Conservation (phyloP, 768 basidiomycete species). For the Lyophyllum shimeji region DNA sequence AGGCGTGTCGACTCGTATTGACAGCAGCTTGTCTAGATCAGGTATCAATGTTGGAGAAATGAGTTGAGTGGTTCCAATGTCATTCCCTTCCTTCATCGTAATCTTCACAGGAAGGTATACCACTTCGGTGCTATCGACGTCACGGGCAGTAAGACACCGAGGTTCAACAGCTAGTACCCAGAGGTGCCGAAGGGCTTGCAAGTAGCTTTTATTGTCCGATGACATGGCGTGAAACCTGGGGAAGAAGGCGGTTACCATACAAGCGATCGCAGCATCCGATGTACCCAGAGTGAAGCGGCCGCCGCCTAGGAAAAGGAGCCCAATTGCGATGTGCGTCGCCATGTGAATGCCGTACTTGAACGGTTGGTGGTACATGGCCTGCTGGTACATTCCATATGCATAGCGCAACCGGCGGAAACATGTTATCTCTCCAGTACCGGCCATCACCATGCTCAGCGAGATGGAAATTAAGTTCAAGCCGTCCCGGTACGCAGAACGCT, state of each 20-base stretch:
- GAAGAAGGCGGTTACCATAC: conserved; percentile 88
- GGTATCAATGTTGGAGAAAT: conserved; percentile 94
- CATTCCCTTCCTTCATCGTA: conserved; percentile 65
- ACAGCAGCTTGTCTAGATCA: conserved; percentile 76
- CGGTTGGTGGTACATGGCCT: conserved; percentile 56
- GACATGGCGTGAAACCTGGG: conserved; percentile 81
- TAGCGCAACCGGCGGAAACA: conserved; percentile 85
- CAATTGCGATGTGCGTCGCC: conserved; percentile 87
- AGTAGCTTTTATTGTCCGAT: conserved; percentile 85
- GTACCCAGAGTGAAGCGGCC: conserved; percentile 91
- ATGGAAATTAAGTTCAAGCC: conserved; percentile 87
- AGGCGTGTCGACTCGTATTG: conserved; percentile 88
- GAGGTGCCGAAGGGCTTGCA: conserved; percentile 91
- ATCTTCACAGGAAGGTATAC: conserved; percentile 94
- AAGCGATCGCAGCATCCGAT: conserved; percentile 88
- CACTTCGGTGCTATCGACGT: conserved; percentile 88
- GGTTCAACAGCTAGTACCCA: conserved; percentile 98
- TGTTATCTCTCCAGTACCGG: conserved; percentile 93
- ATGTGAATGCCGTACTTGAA: conserved; percentile 89
- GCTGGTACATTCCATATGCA: conserved; percentile 83
- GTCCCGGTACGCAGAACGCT: conserved; percentile 82
- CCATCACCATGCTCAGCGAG: conserved; percentile 91
- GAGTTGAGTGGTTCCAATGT: conserved; percentile 67
- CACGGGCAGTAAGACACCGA: conserved; percentile 85
- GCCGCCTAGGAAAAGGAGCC: conserved; percentile 89